Evolutionary conservation across 805 yeast genomes (phyloP), one percentile per base, ranked within the genome.

Genomic region (Nakazawaea peltata): DNA sequence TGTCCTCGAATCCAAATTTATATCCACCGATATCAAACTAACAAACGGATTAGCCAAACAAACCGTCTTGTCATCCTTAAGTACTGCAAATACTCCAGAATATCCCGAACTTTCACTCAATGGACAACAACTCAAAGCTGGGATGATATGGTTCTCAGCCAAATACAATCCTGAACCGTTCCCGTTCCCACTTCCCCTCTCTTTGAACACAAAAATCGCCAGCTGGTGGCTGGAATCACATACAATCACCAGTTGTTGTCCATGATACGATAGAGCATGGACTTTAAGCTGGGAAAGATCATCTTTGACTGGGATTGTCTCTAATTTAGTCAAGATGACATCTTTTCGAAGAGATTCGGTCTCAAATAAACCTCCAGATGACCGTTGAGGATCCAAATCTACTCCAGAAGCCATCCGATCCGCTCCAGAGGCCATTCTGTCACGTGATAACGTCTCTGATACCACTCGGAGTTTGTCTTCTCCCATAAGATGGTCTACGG

Each of bases 191-290:
- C n/a, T 34, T 49, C 30, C 5, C 65, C 42, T 35, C 51, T 55
- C 15, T 34, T 58, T 60, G 56, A 70, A 73, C 4, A 75, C 61
- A 44, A 78, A 62, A 3, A 80, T 64, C 26, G 67, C 67, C 4
- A 77, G 58, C 29, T 69, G n/a, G n/a, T n/a, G n/a, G n/a, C n/a
- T n/a, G n/a, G n/a, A n/a, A n/a, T n/a, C n/a, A n/a, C n/a, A n/a
- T n/a, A n/a, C n/a, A n/a, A n/a, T n/a, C n/a, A n/a, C n/a, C 0
- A 78, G 80, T 48, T 84, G 90, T 44, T 71, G 72, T 19, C 69
- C 73, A 16, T 66, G 67, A 42, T 60, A 71, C 4, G 49, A 45
- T n/a, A 72, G 40, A 7, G 62, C 62, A 32, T 56, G 51, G 1
- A 66, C 50, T 30, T 62, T 61, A 19, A 71, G 41, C 13, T 51